Percentiles rank a stretch among this genome's conserved stretches.
These are phyloP conservation scores for Entomortierella lignicola DNA, from an alignment of 192 early-diverging fungal genomes.

Conservation along the genomic window DNA sequence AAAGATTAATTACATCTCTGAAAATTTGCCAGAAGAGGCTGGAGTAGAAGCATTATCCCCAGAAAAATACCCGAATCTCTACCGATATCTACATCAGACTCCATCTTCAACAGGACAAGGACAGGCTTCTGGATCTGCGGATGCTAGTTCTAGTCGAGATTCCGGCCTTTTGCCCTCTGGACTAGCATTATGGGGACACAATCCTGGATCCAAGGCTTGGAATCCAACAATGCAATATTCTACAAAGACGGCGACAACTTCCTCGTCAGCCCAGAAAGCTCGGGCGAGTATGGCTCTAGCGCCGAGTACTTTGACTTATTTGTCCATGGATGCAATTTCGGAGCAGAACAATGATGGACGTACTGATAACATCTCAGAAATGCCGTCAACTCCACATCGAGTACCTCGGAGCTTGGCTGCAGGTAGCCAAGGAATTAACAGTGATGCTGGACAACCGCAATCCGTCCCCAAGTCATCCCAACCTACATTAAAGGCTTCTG, in stretches of 20 bases:
- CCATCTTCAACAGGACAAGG: not conserved
- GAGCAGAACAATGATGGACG: not conserved
- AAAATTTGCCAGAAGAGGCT: conserved; percentile 1
- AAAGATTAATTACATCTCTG: conserved; percentile 11
- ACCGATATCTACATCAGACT: conserved; percentile 11
- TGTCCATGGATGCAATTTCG: not conserved
- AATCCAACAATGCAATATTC: not conserved
- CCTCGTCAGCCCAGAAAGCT: conserved; percentile 27
- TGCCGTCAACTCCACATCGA: not conserved
- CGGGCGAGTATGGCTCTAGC: conserved; percentile 46
- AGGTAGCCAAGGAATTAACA: not conserved
- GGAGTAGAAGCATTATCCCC: not conserved
- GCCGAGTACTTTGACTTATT: conserved; percentile 10
- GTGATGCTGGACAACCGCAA: not conserved
- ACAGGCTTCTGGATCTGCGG: not conserved
- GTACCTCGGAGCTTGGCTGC: not conserved
- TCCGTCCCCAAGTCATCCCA: not conserved
- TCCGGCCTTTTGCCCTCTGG: not conserved
- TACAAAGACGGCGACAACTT: conserved; percentile 1
- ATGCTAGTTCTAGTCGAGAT: not conserved
- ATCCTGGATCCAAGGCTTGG: not conserved
- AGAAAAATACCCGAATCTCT: conserved; percentile 22
- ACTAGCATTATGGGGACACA: conserved; percentile 25
- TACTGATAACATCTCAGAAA: not conserved
- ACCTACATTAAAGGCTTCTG: conserved; percentile 14